Base-by-base conservation (phyloP, 805 yeast genomes). In the Tetrapisispora arboricola region DNA sequence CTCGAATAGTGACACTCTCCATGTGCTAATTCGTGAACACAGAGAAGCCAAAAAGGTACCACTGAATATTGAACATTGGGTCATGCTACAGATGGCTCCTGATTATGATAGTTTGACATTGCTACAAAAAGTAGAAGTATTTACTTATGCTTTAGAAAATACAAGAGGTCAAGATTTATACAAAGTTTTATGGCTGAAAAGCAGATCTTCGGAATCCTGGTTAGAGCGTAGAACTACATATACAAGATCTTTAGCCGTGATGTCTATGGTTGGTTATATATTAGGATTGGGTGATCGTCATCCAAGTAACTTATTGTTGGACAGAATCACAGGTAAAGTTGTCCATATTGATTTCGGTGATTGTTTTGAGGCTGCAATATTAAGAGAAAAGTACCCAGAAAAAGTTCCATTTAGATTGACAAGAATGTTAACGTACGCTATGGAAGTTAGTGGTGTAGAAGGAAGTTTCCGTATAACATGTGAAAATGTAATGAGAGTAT, bases 181-280 rank as follows among this genome's bases (percentile, higher is more conserved):
- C 64, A 83, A 90, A 50, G 96, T 94, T 3, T 66, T 94, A 51
- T 92, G 99, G 99, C 72, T 92, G 49, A 92, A 92, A 66, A 84
- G 95, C 36, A 78, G 92, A 49, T 85, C 96, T 0, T 86, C 96
- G 0, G 99, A 92, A 61, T 87, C 96, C 0, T 92, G 99, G 99
- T 69, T 92, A 30, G 97, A 92, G 57, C 76, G 99, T 52, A 78
- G 99, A 59, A 90, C 96, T 0, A 88, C 95, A 1, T 92, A 92
- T 57, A 90, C 97, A 0, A 71, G 98, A 43, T 92, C 97, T 0
- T 68, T 92, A 48, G 98, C 98, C 0, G 96, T 86, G 5, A 94
- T 92, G 97, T 90, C 97, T 0, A 92, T 92, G 96, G 95, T 83
- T 32, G 99, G 99, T 1, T 92, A 92, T 60, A 90, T 92, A 40